Evolutionary conservation across 2,329 filamentous ascomycete species (phyloP), one percentile per base, ranked within the genome.

Genomic region (Penicillium brasilianum): DNA sequence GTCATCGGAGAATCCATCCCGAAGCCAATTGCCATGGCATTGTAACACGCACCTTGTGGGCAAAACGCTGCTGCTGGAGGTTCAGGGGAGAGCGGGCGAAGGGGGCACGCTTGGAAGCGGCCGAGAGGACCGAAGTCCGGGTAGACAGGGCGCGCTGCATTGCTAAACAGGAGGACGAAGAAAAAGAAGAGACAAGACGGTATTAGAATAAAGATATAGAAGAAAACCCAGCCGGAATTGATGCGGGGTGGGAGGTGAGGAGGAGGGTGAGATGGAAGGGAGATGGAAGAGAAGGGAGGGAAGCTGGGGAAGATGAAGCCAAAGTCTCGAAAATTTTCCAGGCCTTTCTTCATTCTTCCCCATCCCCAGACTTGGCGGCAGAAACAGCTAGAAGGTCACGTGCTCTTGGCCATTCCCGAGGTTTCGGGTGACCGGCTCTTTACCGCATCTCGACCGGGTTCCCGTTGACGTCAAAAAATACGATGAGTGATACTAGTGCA

Each of bases 61-160:
- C 92, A 79, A 96, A 99, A 78, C 95, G 88, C 80, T 96, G 88
- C 84, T 98, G 94, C 81, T 96, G 92, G 72, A 92, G 84, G 78
- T 82, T 86, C 73, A 92, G 80, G 72, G 86, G 80, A 74, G 88
- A 83, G 73, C 88, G 87, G 72, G 82, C 81, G 70, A 88, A 82
- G 64, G 83, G 80, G 78, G 85, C 86, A 77, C 74, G 84, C 78
- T 73, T 80, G 69, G 82, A 79, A 68, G 83, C 81, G 73, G 81
- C 81, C 65, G 90, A 90, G 73, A 94, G 88, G 84, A 89, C 88
- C 71, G 92, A 91, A 77, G 92, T 88, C 84, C 92, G 86, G 74
- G 90, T 92, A 78, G 91, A 88, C 77, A 99, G 87, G 82, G 93
- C 93, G 82, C 95, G 92, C 87, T 99, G 95, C 95, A 99, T 99